A percentile compares a stretch with the other conserved stretches of the same genome.
Evolutionary conservation across 2,329 filamentous ascomycete species (phyloP).

Genomic region (Stachybotrys chartarum): DNA sequence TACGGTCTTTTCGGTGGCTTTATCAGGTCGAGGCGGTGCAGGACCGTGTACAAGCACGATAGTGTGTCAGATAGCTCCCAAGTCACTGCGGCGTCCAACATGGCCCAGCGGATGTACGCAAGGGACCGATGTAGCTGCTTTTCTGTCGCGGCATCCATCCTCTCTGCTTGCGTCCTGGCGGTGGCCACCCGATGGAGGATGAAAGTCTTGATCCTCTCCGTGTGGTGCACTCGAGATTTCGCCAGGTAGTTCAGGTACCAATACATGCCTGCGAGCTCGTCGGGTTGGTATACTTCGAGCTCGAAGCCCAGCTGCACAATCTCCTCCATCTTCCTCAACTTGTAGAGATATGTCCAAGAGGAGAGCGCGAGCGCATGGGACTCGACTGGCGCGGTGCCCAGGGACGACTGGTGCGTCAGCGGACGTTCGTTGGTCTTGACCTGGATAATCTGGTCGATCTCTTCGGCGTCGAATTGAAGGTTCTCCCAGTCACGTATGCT

Average conservation of each 20-base stretch:
- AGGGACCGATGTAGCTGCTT: constrained; percentile 39
- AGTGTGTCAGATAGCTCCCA: constrained; percentile 49
- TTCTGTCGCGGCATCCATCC: constrained; percentile 20
- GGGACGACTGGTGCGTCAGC: constrained; percentile 36
- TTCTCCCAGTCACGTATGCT: constrained; percentile 76
- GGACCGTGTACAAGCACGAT: constrained; percentile 56
- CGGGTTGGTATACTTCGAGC: constrained; percentile 77
- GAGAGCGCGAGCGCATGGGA: constrained; percentile 67
- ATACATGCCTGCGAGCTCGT: constrained; percentile 86
- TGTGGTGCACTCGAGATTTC: constrained; percentile 59
- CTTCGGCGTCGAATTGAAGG: constrained; percentile 74
- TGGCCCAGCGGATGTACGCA: constrained; percentile 50
- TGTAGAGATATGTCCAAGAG: constrained; percentile 86
- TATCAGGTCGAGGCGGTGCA: constrained; percentile 52
- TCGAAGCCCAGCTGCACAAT: constrained; percentile 92
- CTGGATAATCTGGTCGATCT: constrained; percentile 64
- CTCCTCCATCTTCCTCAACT: constrained; percentile 80
- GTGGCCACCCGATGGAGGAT: constrained; percentile 35
- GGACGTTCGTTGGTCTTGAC: constrained; percentile 53
- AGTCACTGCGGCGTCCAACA: constrained; percentile 59
- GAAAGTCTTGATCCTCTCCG: constrained; percentile 67
- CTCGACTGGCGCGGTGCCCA: constrained; percentile 33
- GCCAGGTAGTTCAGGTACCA: constrained; percentile 76
- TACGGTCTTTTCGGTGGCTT: constrained; percentile 52
- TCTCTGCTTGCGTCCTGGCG: constrained; percentile 7